Evolutionary conservation across 176 grass and related monocot species (phyloP), one percentile per base, ranked within the genome.

Genomic region (Avena atlantica): DNA sequence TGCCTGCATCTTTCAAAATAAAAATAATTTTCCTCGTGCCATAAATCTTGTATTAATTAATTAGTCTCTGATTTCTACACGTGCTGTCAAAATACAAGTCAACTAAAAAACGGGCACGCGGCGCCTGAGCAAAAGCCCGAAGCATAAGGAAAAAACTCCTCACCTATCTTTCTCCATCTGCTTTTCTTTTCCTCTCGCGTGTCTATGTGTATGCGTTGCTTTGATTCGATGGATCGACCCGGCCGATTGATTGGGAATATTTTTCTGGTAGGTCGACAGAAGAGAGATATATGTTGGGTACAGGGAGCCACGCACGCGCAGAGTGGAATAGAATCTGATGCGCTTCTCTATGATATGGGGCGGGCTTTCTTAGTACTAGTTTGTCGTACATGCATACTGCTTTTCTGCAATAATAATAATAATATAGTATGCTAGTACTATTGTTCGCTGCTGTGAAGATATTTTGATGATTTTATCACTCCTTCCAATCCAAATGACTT

Each of bases 171-270:
- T 44, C 20, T 72, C 55, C 36, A 7, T 83, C 21, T 2, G 13
- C 64, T 67, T 67, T 66, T 15, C 62, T 65, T 64, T 67, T 67
- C 24, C 64, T 34, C 64, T 67, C 64, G 13, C 64, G 6, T 67
- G 64, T 8, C 2, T 66, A 66, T 64, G 61, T 65, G 61, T 64
- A 24, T 6, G 64, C 37, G 17, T 37, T 71, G 66, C 67, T 55
- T 83, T 83, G 27, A 73, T 83, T 59, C 67, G 57, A 60, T n/a
- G 19, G 57, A 64, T 29, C 62, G 12, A 40, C 36, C 36, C 36
- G 36, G 12, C 12, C 4, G 12, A 29, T 29, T 31, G 29, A 69
- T n/a, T 53, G 29, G 53, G 20, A 52, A 27, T 25, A 74, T 74
- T 17, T 75, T 75, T 27, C 0, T 12, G 12, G 12, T 25, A 50